Conservation (phyloP, 2,329 filamentous ascomycete species). For the Sporothrix globosa region DNA sequence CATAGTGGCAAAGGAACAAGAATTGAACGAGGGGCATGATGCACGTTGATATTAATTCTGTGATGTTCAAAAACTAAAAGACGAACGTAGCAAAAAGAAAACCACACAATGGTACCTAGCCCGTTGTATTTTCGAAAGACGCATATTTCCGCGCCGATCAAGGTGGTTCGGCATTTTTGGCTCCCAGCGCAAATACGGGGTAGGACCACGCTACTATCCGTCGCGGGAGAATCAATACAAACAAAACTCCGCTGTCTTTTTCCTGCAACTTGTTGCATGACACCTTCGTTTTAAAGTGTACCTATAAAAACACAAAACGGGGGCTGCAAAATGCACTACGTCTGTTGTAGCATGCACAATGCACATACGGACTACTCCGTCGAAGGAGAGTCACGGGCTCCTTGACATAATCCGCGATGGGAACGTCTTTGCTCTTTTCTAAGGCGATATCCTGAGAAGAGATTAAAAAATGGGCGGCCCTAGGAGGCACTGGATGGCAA, state of each 20-base stretch:
- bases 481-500: not conserved
- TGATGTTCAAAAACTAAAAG: not conserved
- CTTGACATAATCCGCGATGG: not conserved
- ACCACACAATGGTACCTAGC: slow-evolving; percentile 14
- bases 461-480: not conserved
- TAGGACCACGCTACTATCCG: slow-evolving; percentile 20
- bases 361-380: too few relatives aligned
- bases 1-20: slow-evolving; percentile 2
- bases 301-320: too few relatives aligned
- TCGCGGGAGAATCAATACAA: slow-evolving; percentile 24
- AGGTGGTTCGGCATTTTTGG: slow-evolving; percentile 7
- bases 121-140: not conserved
- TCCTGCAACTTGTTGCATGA: not conserved
- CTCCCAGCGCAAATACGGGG: slow-evolving; percentile 13
- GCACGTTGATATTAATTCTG: not conserved
- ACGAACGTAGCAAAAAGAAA: not conserved
- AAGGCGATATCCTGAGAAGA: not conserved
- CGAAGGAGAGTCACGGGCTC: too few relatives aligned
- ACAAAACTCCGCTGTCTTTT: slow-evolving; percentile 17
- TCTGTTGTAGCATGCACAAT: not conserved
- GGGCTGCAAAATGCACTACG: not conserved
- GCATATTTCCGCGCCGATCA: slow-evolving; percentile 26
- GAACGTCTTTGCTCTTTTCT: not conserved
- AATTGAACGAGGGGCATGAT: not conserved
- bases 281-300: not conserved